Base-by-base conservation (phyloP, 179 eudicot genomes). In the Vitellaria paradoxa region DNA sequence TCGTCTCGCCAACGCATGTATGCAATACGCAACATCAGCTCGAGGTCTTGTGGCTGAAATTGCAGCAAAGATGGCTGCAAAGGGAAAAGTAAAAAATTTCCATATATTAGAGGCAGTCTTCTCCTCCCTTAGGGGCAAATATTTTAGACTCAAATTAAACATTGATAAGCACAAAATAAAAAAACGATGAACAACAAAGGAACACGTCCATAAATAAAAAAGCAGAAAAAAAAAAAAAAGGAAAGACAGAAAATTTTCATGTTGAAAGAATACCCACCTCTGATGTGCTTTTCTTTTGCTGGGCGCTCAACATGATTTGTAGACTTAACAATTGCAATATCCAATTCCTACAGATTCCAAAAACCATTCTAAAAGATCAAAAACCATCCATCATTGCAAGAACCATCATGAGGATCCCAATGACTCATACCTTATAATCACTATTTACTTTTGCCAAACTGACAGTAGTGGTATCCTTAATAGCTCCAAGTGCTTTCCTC, bases 241-340 rank as follows among this genome's bases (percentile, higher is more conserved):
- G 2, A 30, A 30, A 30, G 21, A 65, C 45, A 70, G 12, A 15
- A 49, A 37, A 68, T 55, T 9, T 69, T 67, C 79, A 57, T 68
- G 30, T 17, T 3, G 4, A 40, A 23, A 21, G 53, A 61, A 71
- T 61, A 82, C 87, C 68, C 23, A 93, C 99, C 96, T 88, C 89
- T 84, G 26, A 96, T 84, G 86, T 93, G 89, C 70, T 83, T 90
- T 80, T 96, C 99, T 85, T 93, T 96, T 4, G 98, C 92, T 0
- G 96, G 99, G 26, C 91, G 94, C 83, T 96, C 99, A 21, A 87
- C 91, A 81, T 96, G 99, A 87, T 96, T 93, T 42, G 99, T 96
- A 30, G 97, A 96, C 90, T 86, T 93, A 30, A 96, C 99, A 81
- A 96, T 83, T 24, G 97, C 91, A 71, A 96, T 85, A 82, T 96